Base-by-base conservation (phyloP, 148 eudicot genomes). In the Euryodendron excelsum region DNA sequence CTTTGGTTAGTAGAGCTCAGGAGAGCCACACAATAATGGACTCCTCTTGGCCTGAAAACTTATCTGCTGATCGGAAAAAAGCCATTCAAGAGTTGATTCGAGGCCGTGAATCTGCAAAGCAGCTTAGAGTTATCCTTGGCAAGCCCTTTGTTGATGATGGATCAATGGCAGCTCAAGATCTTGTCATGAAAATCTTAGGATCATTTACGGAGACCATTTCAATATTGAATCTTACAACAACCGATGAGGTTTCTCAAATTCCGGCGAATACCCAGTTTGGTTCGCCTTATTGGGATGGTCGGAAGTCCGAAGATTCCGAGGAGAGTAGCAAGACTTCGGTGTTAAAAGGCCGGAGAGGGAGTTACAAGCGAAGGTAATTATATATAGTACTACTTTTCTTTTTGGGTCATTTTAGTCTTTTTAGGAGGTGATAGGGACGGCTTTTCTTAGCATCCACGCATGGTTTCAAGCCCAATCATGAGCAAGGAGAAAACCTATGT, bases 281-380 rank as follows among this genome's bases (percentile, higher is more conserved):
- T 34, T 53, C 39, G 21, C 58, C 80, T 8, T 1, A 23, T 20
- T 15, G 15, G 17, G 20, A 9, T 34, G 75, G 67, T 17, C 13
- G 20, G 68, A 70, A 56, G 44, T 41, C 72, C 8, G 72, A 68
- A 23, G 72, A 68, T 68, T 84, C 84, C 70, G 53, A 73, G 31
- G 75, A 76, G 12, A 85, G 83, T 27, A 56, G 66, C 75, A 79
- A 77, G 80, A 66, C 72, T 3, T 37, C 78, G 48, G 53, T 69
- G 13, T 48, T 37, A 2, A 82, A 80, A 13, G 81, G 69, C 28
- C 80, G 81, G 25, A 71, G 88, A 33, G 88, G 85, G 18, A 77
- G 81, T 73, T 77, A 80, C 79, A 85, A 85, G 78, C 80, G 88
- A 80, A 82, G 82, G 88, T 85, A 33, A 30, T 23, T 44, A n/a